phyloP scores from a whole-genome alignment of 2,329 filamentous ascomycete genomes.

The Botrytis sinoallii region DNA sequence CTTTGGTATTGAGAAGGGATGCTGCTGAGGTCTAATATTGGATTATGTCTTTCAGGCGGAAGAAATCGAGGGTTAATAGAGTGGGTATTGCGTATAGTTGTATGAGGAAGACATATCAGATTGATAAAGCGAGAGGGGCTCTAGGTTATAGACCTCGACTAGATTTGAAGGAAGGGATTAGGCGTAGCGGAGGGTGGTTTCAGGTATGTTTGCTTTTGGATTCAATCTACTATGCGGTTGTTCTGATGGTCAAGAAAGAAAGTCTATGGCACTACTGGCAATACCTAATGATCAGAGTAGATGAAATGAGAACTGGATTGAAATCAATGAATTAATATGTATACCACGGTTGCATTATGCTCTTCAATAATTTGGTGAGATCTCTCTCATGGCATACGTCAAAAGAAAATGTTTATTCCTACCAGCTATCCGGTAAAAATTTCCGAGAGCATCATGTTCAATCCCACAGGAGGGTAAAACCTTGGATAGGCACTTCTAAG shows the following conservation, averaged over 20 bases:
- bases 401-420: background rate
- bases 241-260: background rate
- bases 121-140: background rate
- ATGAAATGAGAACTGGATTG: background rate
- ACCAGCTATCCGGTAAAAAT: background rate
- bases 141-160: background rate
- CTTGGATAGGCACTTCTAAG: background rate
- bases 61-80: background rate
- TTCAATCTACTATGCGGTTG: background rate
- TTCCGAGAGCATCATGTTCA: background rate
- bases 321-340: background rate
- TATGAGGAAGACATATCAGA: background rate
- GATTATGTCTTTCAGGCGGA: slow-evolving; percentile 18
- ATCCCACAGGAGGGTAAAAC: background rate
- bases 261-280: background rate
- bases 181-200: background rate
- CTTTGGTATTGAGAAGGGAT: background rate
- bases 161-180: background rate
- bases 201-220: background rate
- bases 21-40: slow-evolving; percentile 7
- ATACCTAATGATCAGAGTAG: background rate
- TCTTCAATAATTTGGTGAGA: background rate
- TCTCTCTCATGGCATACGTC: background rate
- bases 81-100: background rate
- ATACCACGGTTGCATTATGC: background rate